Evolutionary conservation across 2,329 filamentous ascomycete species (phyloP).

Genomic region (Trematosphaeria pertusa): DNA sequence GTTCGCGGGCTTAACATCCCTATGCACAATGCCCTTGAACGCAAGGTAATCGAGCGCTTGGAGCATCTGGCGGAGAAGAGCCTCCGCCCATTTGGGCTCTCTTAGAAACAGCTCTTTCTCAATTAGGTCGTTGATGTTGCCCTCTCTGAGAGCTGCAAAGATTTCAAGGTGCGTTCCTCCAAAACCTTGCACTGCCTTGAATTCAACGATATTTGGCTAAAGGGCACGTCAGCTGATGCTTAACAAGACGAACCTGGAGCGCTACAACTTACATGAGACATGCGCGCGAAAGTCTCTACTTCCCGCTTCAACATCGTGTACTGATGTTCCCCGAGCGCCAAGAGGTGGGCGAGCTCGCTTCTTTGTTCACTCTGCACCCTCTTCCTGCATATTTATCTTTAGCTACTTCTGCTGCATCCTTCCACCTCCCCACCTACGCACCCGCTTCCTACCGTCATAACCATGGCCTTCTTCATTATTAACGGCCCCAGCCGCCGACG

Average conservation of each 20-base stretch:
- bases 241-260: not conserved
- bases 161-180: constrained; percentile 6
- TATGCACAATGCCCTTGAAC: constrained; percentile 19
- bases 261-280: constrained; percentile 11
- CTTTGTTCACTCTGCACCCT: too few species aligned
- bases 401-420: too few species aligned
- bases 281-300: constrained; percentile 9
- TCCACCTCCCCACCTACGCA: too few species aligned
- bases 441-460: too few species aligned
- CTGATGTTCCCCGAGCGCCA: constrained; percentile 3
- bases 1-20: constrained; percentile 31
- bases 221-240: constrained; percentile 3
- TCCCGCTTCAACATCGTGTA: constrained; percentile 7
- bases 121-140: constrained; percentile 7
- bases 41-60: too few species aligned
- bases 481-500: too few species aligned
- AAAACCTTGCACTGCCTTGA: constrained; percentile 1
- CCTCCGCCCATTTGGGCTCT: not conserved
- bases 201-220: constrained; percentile 11
- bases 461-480: too few species aligned
- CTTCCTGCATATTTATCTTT: too few species aligned
- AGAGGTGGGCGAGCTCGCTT: too few species aligned
- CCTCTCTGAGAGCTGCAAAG: constrained; percentile 7
- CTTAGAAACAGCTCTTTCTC: constrained; percentile 3
- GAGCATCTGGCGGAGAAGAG: constrained; percentile 22